These are phyloP conservation scores for Eimeria falciformis DNA, from an alignment of 169 alveolate species.

Conservation along the genomic window DNA sequence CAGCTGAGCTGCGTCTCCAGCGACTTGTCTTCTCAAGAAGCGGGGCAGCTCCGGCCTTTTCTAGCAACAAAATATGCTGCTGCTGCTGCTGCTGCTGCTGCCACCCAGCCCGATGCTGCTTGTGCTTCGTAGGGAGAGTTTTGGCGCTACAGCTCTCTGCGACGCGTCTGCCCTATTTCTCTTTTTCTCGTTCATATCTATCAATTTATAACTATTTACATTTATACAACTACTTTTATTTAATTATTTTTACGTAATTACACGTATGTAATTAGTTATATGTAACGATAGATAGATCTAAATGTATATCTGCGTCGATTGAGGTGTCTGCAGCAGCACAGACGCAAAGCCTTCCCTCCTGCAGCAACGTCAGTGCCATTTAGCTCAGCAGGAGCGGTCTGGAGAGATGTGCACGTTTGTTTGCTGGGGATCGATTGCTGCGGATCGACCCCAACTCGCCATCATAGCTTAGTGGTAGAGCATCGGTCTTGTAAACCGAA, in stretches of 20 bases:
- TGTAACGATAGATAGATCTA: too few relatives aligned
- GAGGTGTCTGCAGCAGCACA: not conserved
- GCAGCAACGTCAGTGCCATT: not conserved
- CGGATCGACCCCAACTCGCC: constrained; percentile 48
- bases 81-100: constrained; percentile 5
- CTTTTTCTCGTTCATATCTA: too few relatives aligned
- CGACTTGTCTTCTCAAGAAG: too few relatives aligned
- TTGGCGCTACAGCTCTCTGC: not conserved
- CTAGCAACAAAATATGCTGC: not conserved
- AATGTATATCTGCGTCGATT: not conserved
- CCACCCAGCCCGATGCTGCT: not conserved
- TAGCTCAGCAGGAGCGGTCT: too few relatives aligned
- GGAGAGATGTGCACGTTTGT: too few relatives aligned
- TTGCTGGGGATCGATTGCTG: too few relatives aligned
- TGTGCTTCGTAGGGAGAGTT: not conserved
- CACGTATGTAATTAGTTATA: too few relatives aligned
- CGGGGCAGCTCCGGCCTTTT: too few relatives aligned
- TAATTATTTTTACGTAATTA: not conserved
- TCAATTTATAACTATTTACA: too few relatives aligned
- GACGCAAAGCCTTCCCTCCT: not conserved
- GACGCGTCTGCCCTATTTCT: too few relatives aligned
- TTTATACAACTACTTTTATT: too few relatives aligned
- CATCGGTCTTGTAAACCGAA: constrained; percentile 82
- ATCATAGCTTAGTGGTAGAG: constrained; percentile 79
- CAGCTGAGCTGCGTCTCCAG: too few relatives aligned